Conservation (phyloP, 257 asterid genomes). For the Ehretia macrophylla region DNA sequence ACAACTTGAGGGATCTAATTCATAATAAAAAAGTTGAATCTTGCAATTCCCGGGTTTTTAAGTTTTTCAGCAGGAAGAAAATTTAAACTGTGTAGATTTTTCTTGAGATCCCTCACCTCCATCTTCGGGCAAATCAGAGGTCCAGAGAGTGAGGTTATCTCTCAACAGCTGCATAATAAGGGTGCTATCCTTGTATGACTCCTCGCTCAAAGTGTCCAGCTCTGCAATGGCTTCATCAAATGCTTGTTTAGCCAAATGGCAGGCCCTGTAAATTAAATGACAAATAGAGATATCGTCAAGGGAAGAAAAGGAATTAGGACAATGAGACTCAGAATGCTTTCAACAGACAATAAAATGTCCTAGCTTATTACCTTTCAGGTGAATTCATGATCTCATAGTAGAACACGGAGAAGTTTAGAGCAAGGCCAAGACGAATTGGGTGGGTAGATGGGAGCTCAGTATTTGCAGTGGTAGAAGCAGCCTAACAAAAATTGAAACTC, state of each 20-base stretch:
- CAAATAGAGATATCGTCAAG: background rate
- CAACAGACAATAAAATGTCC: background rate
- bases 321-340: background rate
- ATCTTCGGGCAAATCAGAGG: constrained; percentile 91
- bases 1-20: too few species aligned
- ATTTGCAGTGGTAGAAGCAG: constrained; percentile 59
- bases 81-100: background rate
- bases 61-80: background rate
- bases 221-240: constrained; percentile 92
- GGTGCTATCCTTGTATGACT: constrained; percentile 92
- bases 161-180: constrained; percentile 93
- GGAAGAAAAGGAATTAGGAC: background rate
- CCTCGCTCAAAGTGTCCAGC: constrained; percentile 86
- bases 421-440: constrained; percentile 91
- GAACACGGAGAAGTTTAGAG: constrained; percentile 85
- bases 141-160: constrained; percentile 94
- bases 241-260: constrained; percentile 93
- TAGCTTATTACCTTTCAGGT: constrained; percentile 59
- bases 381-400: constrained; percentile 87
- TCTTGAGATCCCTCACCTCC: constrained; percentile 41
- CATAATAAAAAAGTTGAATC: background rate
- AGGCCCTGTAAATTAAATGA: constrained; percentile 52
- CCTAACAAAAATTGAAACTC: constrained; percentile 28
- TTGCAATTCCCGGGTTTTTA: background rate
- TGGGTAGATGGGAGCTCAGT: constrained; percentile 88